Conservation (phyloP, 768 basidiomycete species). For the Lactarius trivialis region DNA sequence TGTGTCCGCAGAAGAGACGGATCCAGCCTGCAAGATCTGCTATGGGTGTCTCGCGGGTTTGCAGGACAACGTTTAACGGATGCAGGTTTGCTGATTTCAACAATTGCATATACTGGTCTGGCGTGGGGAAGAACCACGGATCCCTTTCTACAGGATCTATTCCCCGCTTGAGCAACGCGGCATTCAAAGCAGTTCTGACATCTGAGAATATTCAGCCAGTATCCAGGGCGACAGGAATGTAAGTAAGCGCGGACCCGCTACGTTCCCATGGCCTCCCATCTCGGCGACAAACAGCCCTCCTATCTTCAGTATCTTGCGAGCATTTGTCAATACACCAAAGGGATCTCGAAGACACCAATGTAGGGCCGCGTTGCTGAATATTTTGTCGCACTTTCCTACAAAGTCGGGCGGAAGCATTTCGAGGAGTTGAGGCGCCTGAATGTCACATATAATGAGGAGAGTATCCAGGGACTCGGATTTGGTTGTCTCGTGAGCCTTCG, state of each 20-base stretch:
- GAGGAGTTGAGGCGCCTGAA: conserved; percentile 32
- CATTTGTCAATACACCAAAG: conserved; percentile 51
- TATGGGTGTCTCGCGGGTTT: conserved; percentile 14
- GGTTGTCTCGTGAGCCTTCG: conserved; percentile 35
- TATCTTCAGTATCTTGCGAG: conserved; percentile 54
- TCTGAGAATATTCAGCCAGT: conserved; percentile 35
- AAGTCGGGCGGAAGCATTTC: conserved; percentile 24
- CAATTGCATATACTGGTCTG: conserved; percentile 44
- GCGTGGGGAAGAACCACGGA: conserved; percentile 83
- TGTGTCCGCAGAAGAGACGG: conserved; percentile 10
- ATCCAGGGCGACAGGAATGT: conserved; percentile 4
- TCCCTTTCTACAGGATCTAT: conserved; percentile 55
- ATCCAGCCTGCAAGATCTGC: conserved; percentile 16
- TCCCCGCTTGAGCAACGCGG: conserved; percentile 45
- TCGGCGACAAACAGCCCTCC: conserved; percentile 72
- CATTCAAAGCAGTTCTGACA: conserved; percentile 50
- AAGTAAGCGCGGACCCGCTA: conserved; percentile 41
- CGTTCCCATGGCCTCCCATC: conserved; percentile 73
- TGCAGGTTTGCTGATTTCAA: conserved; percentile 5
- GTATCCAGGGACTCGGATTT: not conserved
- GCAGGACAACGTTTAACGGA: conserved; percentile 9
- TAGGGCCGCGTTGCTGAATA: conserved; percentile 73
- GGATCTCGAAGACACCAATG: conserved; percentile 86
- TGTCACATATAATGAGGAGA: conserved; percentile 41
- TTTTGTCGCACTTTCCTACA: conserved; percentile 54